phyloP scores from a whole-genome alignment of 2,329 filamentous ascomycete species.

The Periconia sp. region DNA sequence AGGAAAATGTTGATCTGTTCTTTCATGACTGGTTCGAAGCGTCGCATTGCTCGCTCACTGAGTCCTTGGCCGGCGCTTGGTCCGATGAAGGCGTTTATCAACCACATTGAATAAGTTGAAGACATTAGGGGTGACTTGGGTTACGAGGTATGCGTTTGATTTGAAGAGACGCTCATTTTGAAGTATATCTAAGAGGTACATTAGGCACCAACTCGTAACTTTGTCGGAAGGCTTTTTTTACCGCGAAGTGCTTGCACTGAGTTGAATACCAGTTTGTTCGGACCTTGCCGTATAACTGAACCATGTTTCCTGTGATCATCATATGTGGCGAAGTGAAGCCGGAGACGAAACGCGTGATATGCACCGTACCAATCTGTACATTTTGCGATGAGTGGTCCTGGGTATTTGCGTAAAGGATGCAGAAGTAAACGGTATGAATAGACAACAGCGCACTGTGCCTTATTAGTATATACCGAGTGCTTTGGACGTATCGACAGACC shows the following conservation, averaged over 20 bases:
- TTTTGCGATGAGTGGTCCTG: slow-evolving; percentile 31
- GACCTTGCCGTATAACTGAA: slow-evolving; percentile 66
- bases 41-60: slow-evolving; percentile 31
- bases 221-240: slow-evolving; percentile 29
- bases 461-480: too few species aligned
- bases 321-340: slow-evolving; percentile 67
- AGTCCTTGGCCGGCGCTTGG: too few species aligned
- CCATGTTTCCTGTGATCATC: slow-evolving; percentile 66
- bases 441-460: too few species aligned
- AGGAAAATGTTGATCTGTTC: not conserved
- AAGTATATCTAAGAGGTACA: slow-evolving; percentile 8
- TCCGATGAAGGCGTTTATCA: too few species aligned
- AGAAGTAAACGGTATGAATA: slow-evolving; percentile 12
- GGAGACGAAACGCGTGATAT: slow-evolving; percentile 67
- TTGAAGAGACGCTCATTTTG: slow-evolving; percentile 11
- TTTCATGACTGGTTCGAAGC: slow-evolving; percentile 34
- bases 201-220: too few species aligned
- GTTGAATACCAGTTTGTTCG: slow-evolving; percentile 75
- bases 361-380: slow-evolving; percentile 20
- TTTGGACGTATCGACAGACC: too few species aligned
- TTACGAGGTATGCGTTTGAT: slow-evolving; percentile 8
- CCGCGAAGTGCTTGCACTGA: slow-evolving; percentile 53
- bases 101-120: too few species aligned
- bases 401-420: slow-evolving; percentile 21
- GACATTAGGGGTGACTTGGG: not conserved